Evolutionary conservation across 441 rosid species (phyloP).

Genomic region (Melastoma candidum): DNA sequence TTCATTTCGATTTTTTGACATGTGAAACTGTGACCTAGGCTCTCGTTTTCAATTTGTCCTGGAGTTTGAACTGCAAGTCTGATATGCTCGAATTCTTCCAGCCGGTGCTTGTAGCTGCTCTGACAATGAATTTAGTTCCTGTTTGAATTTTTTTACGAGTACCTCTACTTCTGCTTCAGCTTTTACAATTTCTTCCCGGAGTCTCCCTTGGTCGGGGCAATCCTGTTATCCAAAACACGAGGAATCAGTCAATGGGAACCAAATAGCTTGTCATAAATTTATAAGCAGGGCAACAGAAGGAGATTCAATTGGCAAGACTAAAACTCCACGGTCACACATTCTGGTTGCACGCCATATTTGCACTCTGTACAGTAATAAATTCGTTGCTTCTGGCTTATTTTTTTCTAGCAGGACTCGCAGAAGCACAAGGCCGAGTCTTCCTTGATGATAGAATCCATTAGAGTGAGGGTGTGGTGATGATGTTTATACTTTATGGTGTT

Average conservation of each 20-base stretch:
- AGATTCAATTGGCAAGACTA: not conserved
- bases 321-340: constrained; percentile 7
- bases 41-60: not conserved
- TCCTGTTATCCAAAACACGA: constrained; percentile 1
- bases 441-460: constrained; percentile 1
- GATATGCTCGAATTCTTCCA: not conserved
- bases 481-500: constrained; percentile 2
- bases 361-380: constrained; percentile 7
- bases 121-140: not conserved
- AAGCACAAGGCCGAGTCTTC: not conserved
- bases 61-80: not conserved
- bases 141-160: not conserved
- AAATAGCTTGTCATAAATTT: not conserved
- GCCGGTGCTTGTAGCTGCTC: constrained; percentile 1
- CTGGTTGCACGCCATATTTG: constrained; percentile 8
- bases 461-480: constrained; percentile 8
- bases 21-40: too few relatives aligned
- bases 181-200: not conserved
- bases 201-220: not conserved
- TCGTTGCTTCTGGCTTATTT: not conserved
- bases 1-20: too few relatives aligned
- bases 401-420: constrained; percentile 4
- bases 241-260: not conserved
- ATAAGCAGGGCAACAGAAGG: too few relatives aligned
- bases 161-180: not conserved